Evolutionary conservation across 176 grass and related monocot species (phyloP).

Genomic region (Rhynchospora pubera): DNA sequence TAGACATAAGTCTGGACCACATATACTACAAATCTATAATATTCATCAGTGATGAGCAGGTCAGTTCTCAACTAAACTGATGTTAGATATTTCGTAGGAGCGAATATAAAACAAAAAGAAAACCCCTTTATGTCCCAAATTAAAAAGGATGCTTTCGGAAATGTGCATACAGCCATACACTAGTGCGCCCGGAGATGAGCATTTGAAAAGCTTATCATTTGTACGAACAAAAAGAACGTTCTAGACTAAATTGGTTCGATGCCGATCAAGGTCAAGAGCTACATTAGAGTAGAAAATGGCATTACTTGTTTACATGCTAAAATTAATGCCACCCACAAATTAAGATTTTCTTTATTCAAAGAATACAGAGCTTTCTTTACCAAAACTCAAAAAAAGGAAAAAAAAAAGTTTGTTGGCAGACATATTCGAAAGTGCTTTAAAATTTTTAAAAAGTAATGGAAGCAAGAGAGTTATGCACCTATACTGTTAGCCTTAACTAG

Average conservation of each 20-base stretch:
- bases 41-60: too few relatives aligned
- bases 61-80: neutral
- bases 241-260: neutral
- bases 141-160: neutral
- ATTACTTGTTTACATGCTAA: neutral
- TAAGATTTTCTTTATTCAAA: neutral
- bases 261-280: neutral
- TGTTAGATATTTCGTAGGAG: neutral
- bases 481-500: neutral
- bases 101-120: neutral
- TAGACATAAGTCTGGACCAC: too few relatives aligned
- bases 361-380: neutral
- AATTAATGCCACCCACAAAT: neutral
- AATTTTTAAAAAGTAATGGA: neutral
- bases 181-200: neutral
- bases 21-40: too few relatives aligned
- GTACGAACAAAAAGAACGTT: neutral
- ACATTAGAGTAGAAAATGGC: neutral
- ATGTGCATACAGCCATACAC: neutral
- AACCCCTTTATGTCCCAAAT: neutral
- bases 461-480: neutral
- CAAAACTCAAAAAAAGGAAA: neutral
- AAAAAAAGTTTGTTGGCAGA: neutral
- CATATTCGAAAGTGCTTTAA: neutral
- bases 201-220: conserved; percentile 8